Percentiles rank a stretch among this genome's conserved stretches.
These are phyloP conservation scores for Cordyceps pruinosa DNA, from an alignment of 2,329 filamentous ascomycete species.

Conservation along the genomic window DNA sequence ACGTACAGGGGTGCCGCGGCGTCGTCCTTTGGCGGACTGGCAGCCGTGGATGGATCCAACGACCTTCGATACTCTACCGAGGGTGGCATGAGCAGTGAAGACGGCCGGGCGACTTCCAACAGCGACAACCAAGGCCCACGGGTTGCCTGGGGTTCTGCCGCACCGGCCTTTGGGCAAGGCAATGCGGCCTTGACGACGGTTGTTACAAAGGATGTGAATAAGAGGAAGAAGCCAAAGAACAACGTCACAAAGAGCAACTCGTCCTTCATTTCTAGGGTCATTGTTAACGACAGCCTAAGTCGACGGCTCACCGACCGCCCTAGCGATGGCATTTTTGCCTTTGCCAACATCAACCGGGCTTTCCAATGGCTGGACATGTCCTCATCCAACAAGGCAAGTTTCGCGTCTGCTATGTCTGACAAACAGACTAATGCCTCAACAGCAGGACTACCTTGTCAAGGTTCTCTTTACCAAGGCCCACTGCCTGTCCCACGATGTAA, in stretches of 20 bases:
- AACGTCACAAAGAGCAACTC: constrained; percentile 98
- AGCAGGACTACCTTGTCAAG: constrained; percentile 89
- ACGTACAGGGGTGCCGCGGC: constrained; percentile 49
- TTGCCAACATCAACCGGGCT: constrained; percentile 91
- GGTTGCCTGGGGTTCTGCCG: constrained; percentile 33
- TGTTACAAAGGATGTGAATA: constrained; percentile 64
- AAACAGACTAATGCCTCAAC: constrained; percentile 11
- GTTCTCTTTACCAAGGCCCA: constrained; percentile 96
- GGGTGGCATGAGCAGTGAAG: constrained; percentile 50
- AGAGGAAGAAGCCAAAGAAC: constrained; percentile 91
- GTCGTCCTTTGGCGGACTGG: constrained; percentile 38
- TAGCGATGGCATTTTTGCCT: constrained; percentile 75
- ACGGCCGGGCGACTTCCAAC: constrained; percentile 44
- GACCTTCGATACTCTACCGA: constrained; percentile 56
- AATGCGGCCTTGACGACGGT: constrained; percentile 64
- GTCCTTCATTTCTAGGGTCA: constrained; percentile 94
- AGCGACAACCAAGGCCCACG: constrained; percentile 41
- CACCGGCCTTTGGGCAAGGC: constrained; percentile 76
- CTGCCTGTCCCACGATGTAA: constrained; percentile 89
- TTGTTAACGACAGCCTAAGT: constrained; percentile 72
- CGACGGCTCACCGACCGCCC: constrained; percentile 76
- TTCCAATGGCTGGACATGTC: constrained; percentile 94
- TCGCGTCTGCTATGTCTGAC: neutral
- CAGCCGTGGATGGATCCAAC: constrained; percentile 49
- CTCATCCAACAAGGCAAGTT: constrained; percentile 58